Conservation (phyloP, 1,284 basidiomycete species). For the Sanghuangporus sanghuang region DNA sequence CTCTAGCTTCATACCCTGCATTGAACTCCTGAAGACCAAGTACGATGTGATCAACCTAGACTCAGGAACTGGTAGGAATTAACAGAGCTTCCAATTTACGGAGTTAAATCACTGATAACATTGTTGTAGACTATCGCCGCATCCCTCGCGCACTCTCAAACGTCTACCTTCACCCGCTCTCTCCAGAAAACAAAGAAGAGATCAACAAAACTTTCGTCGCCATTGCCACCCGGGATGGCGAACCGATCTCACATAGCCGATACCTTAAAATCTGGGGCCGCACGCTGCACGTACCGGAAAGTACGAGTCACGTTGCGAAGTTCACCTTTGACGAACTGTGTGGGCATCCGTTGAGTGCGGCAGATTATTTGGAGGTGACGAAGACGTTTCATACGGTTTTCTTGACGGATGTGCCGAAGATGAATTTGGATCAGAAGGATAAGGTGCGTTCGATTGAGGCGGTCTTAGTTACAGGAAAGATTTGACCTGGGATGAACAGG, state of each 20-base stretch:
- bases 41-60: conserved; percentile 90
- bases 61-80: conserved; percentile 91
- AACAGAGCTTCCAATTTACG: too few relatives aligned
- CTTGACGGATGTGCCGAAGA: conserved; percentile 81
- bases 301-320: conserved; percentile 74
- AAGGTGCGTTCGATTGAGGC: conserved; percentile 42
- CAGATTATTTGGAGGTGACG: conserved; percentile 95
- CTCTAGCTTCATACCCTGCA: conserved; percentile 93
- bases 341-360: conserved; percentile 85
- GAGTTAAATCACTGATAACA: too few relatives aligned
- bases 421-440: conserved; percentile 87
- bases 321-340: conserved; percentile 90
- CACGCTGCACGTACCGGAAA: conserved; percentile 73
- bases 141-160: conserved; percentile 86
- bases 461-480: neutral
- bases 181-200: conserved; percentile 59
- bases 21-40: conserved; percentile 85
- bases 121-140: conserved; percentile 77
- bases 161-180: conserved; percentile 85
- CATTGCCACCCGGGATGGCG: conserved; percentile 48
- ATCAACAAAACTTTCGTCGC: conserved; percentile 82
- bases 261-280: conserved; percentile 88
- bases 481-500: conserved; percentile 37
- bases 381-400: conserved; percentile 86
- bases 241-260: conserved; percentile 61